These are phyloP conservation scores for Blastobotrys attinorum DNA, from an alignment of 805 yeast species.

Conservation along the genomic window DNA sequence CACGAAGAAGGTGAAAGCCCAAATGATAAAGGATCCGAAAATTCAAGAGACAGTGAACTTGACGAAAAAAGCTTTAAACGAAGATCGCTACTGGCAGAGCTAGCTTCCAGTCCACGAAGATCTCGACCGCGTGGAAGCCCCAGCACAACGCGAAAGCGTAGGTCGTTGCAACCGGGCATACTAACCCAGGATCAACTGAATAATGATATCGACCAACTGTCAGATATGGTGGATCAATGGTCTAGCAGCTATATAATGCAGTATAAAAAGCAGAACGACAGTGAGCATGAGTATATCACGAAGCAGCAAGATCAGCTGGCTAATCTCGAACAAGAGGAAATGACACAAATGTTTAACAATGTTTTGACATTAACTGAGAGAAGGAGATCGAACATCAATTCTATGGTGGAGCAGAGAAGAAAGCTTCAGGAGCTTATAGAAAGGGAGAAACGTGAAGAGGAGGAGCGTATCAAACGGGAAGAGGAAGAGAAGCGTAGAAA, in stretches of 20 bases:
- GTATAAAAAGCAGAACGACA: neutral
- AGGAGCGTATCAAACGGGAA: constrained; percentile 11
- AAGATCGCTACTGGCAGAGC: constrained; percentile 1
- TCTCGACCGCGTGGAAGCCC: neutral
- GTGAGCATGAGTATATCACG: neutral
- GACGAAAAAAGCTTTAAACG: neutral
- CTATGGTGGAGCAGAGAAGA: constrained; percentile 1
- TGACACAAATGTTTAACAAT: neutral
- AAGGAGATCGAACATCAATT: neutral
- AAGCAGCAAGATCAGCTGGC: constrained; percentile 1
- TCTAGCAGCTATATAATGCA: neutral
- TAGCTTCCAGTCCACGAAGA: neutral
- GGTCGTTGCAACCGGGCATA: neutral
- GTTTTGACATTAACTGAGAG: neutral
- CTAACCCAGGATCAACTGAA: constrained; percentile 23
- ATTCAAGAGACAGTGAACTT: neutral
- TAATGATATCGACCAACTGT: constrained; percentile 1
- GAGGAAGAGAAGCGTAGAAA: constrained; percentile 16
- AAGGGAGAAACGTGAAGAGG: constrained; percentile 1
- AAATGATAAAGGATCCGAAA: too few relatives aligned
- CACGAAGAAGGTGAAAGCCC: constrained; percentile 10
- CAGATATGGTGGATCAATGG: neutral
- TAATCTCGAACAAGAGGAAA: neutral
- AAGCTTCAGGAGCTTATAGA: neutral
- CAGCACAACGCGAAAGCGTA: neutral